Evolutionary conservation across 495 filamentous ascomycete species (phyloP).

Genomic region (Tricharina praecox): DNA sequence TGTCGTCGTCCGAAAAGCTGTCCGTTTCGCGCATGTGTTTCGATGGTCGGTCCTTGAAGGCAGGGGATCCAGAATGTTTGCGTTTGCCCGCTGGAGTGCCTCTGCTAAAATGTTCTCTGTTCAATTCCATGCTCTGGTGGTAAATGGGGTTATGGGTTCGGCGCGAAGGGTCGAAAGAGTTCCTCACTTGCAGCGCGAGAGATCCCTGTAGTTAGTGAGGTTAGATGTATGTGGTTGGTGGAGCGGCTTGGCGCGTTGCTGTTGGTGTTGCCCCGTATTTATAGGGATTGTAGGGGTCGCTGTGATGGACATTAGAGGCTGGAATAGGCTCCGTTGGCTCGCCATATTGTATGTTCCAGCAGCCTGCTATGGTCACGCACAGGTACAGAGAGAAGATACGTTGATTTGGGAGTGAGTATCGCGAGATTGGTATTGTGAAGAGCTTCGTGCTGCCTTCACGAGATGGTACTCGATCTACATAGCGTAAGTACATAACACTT

Average conservation of each 20-base stretch:
- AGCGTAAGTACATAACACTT: too few relatives aligned
- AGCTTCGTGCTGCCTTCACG: too few relatives aligned
- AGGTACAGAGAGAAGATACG: too few relatives aligned
- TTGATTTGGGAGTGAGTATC: too few relatives aligned
- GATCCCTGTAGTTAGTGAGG: too few relatives aligned
- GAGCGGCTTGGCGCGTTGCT: background rate
- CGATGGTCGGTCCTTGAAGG: slow-evolving; percentile 33
- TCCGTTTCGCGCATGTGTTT: slow-evolving; percentile 34
- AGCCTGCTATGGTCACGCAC: too few relatives aligned
- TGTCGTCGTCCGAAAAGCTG: slow-evolving; percentile 1
- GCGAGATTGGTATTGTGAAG: too few relatives aligned
- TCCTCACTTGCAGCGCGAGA: background rate
- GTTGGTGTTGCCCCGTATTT: background rate
- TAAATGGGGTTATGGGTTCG: background rate
- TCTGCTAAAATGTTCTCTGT: slow-evolving; percentile 30
- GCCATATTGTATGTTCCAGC: too few relatives aligned
- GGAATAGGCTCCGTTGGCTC: too few relatives aligned
- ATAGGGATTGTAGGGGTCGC: background rate
- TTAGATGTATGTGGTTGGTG: too few relatives aligned
- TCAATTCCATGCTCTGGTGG: slow-evolving; percentile 34
- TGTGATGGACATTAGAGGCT: too few relatives aligned
- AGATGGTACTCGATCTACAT: too few relatives aligned
- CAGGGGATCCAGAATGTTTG: slow-evolving; percentile 35
- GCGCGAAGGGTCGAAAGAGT: background rate
- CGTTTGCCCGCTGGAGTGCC: slow-evolving; percentile 35